Percentiles rank a stretch among this genome's conserved stretches.
phyloP scores from a whole-genome alignment of 2,329 filamentous ascomycete species.

The Ceratocystis alfenasii region DNA sequence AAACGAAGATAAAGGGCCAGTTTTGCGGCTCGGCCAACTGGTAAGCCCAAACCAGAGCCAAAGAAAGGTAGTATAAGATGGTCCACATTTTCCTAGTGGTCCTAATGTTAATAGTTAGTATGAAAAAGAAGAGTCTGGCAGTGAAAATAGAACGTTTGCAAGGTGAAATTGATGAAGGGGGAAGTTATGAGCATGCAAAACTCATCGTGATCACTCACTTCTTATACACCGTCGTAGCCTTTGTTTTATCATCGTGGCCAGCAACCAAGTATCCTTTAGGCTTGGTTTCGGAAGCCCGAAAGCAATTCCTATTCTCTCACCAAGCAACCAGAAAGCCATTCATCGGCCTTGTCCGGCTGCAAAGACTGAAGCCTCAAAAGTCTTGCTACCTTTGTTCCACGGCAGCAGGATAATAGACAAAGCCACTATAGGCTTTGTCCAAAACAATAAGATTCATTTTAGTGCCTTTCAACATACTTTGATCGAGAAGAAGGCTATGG shows the following conservation, averaged over 20 bases:
- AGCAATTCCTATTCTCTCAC: neutral
- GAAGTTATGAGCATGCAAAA: neutral
- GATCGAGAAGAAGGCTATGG: neutral
- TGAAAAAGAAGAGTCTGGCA: neutral
- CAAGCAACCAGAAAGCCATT: neutral
- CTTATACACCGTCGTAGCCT: neutral
- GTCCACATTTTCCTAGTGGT: neutral
- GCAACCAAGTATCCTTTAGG: neutral
- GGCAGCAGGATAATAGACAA: neutral
- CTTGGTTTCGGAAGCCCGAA: neutral
- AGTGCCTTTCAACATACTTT: neutral
- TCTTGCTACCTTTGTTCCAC: neutral
- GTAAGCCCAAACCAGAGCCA: neutral
- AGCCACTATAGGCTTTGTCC: neutral
- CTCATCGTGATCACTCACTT: neutral
- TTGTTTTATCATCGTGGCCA: neutral
- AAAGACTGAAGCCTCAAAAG: neutral
- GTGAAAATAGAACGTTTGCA: neutral
- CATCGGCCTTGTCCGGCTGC: neutral
- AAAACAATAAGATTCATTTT: neutral
- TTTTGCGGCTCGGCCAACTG: slow-evolving; percentile 4
- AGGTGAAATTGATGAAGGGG: neutral
- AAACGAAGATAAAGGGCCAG: slow-evolving; percentile 24
- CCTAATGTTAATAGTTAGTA: neutral
- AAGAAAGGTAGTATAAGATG: neutral